Evolutionary conservation across 176 grass and related monocot species (phyloP).

Genomic region (Rhipidocladum racemiflorum): DNA sequence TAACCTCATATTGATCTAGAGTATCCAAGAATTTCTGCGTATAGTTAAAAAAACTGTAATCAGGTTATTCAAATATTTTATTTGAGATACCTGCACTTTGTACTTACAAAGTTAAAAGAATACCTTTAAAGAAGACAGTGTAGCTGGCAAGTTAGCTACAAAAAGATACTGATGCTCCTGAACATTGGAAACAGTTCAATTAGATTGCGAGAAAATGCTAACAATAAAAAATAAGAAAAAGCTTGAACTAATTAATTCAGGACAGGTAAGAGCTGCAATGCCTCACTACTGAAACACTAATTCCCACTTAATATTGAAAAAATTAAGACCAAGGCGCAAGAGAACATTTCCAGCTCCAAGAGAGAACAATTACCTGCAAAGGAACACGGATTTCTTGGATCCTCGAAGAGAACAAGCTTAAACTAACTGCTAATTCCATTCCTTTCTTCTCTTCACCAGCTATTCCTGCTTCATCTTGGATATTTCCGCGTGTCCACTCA

Average conservation of each 20-base stretch:
- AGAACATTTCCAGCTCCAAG: conserved; percentile 19
- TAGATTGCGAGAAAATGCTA: conserved; percentile 20
- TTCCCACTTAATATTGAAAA: neutral
- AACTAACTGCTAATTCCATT: conserved; percentile 97
- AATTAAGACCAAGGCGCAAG: conserved; percentile 25
- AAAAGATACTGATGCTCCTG: conserved; percentile 98
- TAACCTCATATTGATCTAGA: conserved; percentile 71
- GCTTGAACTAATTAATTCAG: conserved; percentile 16
- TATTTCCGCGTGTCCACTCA: conserved; percentile 91
- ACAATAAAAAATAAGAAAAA: conserved; percentile 14
- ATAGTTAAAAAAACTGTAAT: conserved; percentile 12
- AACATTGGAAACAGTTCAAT: conserved; percentile 31
- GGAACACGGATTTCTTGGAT: conserved; percentile 97
- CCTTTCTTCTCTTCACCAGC: conserved; percentile 97
- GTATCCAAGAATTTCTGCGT: conserved; percentile 67
- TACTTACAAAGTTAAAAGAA: conserved; percentile 19
- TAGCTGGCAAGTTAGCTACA: conserved; percentile 71
- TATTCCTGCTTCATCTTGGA: conserved; percentile 89
- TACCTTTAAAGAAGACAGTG: conserved; percentile 83
- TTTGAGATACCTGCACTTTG: conserved; percentile 19
- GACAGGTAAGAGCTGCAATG: neutral
- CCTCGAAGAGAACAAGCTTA: conserved; percentile 95
- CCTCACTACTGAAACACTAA: conserved; percentile 21
- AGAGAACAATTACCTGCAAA: conserved; percentile 68
- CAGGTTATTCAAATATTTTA: conserved; percentile 10